A percentile compares a stretch with the other conserved stretches of the same genome.
These are phyloP conservation scores for Wakefieldia striispora DNA, from an alignment of 768 basidiomycete species.

Conservation along the genomic window DNA sequence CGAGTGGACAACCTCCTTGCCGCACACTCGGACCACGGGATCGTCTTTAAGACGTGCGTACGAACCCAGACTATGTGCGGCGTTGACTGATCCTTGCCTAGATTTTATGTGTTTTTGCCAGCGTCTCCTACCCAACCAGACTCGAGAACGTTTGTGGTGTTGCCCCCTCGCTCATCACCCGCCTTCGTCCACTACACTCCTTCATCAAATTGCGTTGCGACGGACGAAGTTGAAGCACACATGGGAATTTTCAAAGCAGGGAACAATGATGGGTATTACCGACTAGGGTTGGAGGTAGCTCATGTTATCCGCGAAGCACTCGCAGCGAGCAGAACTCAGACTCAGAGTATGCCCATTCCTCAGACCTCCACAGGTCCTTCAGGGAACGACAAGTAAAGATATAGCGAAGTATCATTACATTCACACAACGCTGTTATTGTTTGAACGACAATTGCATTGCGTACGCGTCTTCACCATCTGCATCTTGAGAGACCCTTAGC, in stretches of 20 bases:
- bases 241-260: conserved; percentile 82
- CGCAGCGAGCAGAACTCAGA: conserved; percentile 9
- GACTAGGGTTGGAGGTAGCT: conserved; percentile 69
- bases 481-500: conserved; percentile 51
- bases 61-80: background rate
- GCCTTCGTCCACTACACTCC: conserved; percentile 57
- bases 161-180: conserved; percentile 55
- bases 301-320: conserved; percentile 61
- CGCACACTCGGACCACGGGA: conserved; percentile 58
- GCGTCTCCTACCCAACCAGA: conserved; percentile 54
- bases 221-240: conserved; percentile 83
- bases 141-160: conserved; percentile 73
- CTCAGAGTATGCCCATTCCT: background rate
- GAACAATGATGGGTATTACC: conserved; percentile 89
- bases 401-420: conserved; percentile 7
- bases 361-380: background rate
- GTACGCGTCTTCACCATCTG: conserved; percentile 93
- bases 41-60: conserved; percentile 72
- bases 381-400: conserved; percentile 1
- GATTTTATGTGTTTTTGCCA: conserved; percentile 80
- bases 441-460: conserved; percentile 77
- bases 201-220: conserved; percentile 61
- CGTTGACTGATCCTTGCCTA: conserved; percentile 29
- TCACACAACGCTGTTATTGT: conserved; percentile 10
- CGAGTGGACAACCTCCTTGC: conserved; percentile 63